Evolutionary conservation across 441 rosid species (phyloP).

Genomic region (Erodium moschatum): DNA sequence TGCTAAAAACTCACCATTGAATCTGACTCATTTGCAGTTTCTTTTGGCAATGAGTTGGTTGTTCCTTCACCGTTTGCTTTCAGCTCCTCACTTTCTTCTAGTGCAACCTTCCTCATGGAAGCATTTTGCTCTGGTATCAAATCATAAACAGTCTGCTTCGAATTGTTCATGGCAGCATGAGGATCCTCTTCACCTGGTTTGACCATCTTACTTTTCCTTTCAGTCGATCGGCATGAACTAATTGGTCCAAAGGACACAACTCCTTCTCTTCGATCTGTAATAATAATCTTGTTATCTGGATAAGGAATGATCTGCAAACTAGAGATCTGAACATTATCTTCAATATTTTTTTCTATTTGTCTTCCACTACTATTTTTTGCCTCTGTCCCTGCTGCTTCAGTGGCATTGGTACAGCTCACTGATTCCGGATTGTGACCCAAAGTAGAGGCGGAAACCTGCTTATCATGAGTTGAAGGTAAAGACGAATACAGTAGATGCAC

Average conservation of each 20-base stretch:
- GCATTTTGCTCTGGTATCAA: constrained; percentile 40
- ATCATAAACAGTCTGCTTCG: constrained; percentile 34
- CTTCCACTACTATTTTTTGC: constrained; percentile 30
- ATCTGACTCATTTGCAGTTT: constrained; percentile 34
- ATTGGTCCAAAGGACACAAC: constrained; percentile 14
- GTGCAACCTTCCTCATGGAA: constrained; percentile 60
- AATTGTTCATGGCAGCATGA: constrained; percentile 32
- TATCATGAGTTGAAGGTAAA: constrained; percentile 27
- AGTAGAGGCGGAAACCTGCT: constrained; percentile 20
- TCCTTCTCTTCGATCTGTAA: constrained; percentile 21
- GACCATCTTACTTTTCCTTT: constrained; percentile 23
- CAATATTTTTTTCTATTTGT: constrained; percentile 32
- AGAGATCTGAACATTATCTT: constrained; percentile 24
- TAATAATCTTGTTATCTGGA: constrained; percentile 21
- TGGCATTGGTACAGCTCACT: constrained; percentile 21
- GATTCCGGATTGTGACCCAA: constrained; percentile 25
- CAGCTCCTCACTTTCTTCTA: constrained; percentile 67
- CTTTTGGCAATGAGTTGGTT: constrained; percentile 30
- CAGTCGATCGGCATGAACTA: constrained; percentile 23
- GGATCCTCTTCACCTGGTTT: constrained; percentile 32
- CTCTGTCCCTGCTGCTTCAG: constrained; percentile 29
- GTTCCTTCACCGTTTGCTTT: constrained; percentile 49
- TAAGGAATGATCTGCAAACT: constrained; percentile 21
- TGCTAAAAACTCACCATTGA: constrained; percentile 42
- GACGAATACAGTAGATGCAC: constrained; percentile 26